A percentile compares a stretch with the other conserved stretches of the same genome.
These are phyloP conservation scores for Lichtheimia hyalospora DNA, from an alignment of 371 early-diverging fungal species.

Conservation along the genomic window DNA sequence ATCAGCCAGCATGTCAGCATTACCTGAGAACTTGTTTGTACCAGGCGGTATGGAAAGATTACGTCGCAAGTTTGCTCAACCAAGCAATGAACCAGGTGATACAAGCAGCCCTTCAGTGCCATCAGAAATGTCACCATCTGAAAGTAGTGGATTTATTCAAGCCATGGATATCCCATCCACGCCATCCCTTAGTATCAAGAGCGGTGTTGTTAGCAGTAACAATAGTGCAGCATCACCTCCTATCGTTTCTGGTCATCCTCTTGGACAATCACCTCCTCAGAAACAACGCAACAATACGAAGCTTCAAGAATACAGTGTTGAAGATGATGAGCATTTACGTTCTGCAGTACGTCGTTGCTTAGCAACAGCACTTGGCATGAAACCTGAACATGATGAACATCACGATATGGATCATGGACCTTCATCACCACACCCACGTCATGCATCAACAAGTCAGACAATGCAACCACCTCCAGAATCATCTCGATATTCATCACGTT, in stretches of 20 bases:
- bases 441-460: background rate
- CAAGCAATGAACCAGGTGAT: conserved; percentile 15
- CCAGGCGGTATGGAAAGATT: conserved; percentile 71
- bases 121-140: background rate
- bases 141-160: conserved; percentile 29
- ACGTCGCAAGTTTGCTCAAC: conserved; percentile 51
- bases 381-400: conserved; percentile 3
- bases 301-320: conserved; percentile 53
- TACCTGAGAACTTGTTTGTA: conserved; percentile 64
- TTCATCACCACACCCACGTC: background rate
- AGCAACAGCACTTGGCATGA: conserved; percentile 39
- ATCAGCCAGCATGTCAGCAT: conserved; percentile 53
- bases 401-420: conserved; percentile 1
- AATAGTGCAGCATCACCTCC: conserved; percentile 3
- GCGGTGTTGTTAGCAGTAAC: background rate
- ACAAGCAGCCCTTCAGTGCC: conserved; percentile 3
- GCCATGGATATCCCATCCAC: conserved; percentile 43
- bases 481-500: conserved; percentile 9
- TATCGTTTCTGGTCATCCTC: background rate
- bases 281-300: conserved; percentile 16
- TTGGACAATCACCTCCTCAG: conserved; percentile 8
- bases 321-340: conserved; percentile 63
- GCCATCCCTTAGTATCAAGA: conserved; percentile 16
- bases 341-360: conserved; percentile 70
- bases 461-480: background rate